phyloP scores from a whole-genome alignment of 202 grass and related monocot genomes.

The Setaria viridis region DNA sequence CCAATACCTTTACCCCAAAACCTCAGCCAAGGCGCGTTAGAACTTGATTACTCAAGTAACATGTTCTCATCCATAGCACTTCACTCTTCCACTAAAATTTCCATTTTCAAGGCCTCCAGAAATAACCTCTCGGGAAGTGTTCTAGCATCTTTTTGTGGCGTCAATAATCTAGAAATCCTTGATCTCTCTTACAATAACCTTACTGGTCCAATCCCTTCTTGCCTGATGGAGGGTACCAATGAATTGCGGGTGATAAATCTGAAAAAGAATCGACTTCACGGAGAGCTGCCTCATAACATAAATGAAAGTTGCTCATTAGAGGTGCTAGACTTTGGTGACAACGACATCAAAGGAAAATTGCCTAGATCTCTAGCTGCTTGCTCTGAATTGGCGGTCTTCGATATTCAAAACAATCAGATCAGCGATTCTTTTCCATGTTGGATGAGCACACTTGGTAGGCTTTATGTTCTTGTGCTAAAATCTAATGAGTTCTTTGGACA shows the following conservation, averaged over 20 bases:
- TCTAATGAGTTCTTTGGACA: too few species aligned
- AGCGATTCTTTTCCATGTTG: conserved; percentile 52
- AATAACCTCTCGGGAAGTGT: background rate
- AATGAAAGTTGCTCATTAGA: conserved; percentile 19
- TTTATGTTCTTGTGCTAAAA: too few species aligned
- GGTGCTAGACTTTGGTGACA: conserved; percentile 30
- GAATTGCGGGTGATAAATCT: background rate
- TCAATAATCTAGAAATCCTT: background rate
- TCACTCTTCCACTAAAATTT: background rate
- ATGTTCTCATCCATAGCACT: background rate
- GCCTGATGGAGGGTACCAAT: background rate
- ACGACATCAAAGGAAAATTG: conserved; percentile 45
- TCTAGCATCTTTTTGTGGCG: background rate
- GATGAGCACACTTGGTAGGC: background rate
- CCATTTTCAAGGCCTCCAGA: background rate
- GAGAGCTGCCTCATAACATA: conserved; percentile 41
- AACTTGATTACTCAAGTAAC: background rate
- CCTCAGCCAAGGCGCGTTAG: too few species aligned
- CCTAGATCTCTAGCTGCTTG: conserved; percentile 40
- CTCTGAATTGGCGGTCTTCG: conserved; percentile 35
- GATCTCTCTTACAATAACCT: background rate
- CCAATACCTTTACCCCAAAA: conserved; percentile 33
- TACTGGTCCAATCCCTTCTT: background rate
- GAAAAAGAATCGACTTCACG: conserved; percentile 48
- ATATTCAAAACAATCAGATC: conserved; percentile 56